Conservation (phyloP, 805 yeast genomes). For the Kurtzmaniella cleridarum region DNA sequence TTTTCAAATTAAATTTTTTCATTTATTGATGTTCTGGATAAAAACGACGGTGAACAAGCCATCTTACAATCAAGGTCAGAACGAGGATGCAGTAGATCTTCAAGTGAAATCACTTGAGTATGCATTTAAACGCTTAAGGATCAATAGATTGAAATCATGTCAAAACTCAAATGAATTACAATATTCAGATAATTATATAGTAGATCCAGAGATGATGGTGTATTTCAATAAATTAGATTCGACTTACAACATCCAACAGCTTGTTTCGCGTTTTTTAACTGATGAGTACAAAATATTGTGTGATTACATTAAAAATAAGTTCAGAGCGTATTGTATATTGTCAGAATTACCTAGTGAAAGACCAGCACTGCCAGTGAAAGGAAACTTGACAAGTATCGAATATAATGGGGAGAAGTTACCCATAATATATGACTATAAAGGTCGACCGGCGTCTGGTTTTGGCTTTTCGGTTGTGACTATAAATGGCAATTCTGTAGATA, state of each 20-base stretch:
- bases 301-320: conserved; percentile 64
- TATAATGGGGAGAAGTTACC: conserved; percentile 10
- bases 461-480: conserved; percentile 18
- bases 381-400: conserved; percentile 2
- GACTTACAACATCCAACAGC: conserved; percentile 45
- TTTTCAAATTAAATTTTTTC: not conserved
- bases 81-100: conserved; percentile 50
- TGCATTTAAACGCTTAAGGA: conserved; percentile 47
- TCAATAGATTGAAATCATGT: conserved; percentile 41
- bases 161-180: conserved; percentile 15
- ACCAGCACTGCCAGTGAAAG: conserved; percentile 16
- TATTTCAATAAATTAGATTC: conserved; percentile 41
- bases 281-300: conserved; percentile 64
- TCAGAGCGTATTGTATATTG: conserved; percentile 55
- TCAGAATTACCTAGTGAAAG: conserved; percentile 40
- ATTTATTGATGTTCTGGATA: conserved; percentile 1
- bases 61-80: conserved; percentile 11
- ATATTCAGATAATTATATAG: conserved; percentile 6
- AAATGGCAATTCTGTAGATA: conserved; percentile 10
- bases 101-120: conserved; percentile 57
- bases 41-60: conserved; percentile 6
- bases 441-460: conserved; percentile 14
- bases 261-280: conserved; percentile 35
- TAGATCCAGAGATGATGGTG: conserved; percentile 2
- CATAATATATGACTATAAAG: conserved; percentile 18